phyloP scores from a whole-genome alignment of 2,329 filamentous ascomycete genomes.

The Arachnomyces sp. region DNA sequence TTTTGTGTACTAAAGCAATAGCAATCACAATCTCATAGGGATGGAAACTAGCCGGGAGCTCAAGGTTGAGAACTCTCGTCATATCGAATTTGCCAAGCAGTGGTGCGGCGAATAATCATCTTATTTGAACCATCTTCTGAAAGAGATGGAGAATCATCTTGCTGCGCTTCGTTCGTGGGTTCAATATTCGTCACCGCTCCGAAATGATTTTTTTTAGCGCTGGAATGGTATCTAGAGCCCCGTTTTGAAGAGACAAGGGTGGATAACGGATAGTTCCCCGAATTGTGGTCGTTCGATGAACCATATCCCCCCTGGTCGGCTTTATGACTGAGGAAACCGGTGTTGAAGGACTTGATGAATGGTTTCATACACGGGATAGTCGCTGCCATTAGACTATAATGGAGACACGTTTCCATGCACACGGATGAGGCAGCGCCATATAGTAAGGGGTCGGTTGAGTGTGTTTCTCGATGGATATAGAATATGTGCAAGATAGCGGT shows the following conservation, averaged over 20 bases:
- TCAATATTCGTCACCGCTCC: neutral
- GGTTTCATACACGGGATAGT: constrained; percentile 14
- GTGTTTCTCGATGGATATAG: constrained; percentile 8
- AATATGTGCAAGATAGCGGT: constrained; percentile 8
- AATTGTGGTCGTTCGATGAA: constrained; percentile 8
- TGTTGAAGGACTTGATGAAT: constrained; percentile 14
- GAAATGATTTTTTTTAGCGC: neutral
- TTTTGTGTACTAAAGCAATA: too few relatives aligned
- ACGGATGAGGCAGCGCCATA: constrained; percentile 10
- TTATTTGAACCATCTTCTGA: constrained; percentile 9
- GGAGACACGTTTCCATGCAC: constrained; percentile 10
- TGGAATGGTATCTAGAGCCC: neutral
- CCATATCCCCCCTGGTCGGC: constrained; percentile 7
- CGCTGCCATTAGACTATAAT: constrained; percentile 13
- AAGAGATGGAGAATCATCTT: constrained; percentile 2
- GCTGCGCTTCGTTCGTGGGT: constrained; percentile 1
- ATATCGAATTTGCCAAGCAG: constrained; percentile 12
- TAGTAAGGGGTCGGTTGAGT: constrained; percentile 8
- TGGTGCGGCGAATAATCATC: constrained; percentile 12
- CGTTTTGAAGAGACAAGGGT: constrained; percentile 1
- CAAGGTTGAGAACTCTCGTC: neutral
- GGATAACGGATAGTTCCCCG: too few relatives aligned
- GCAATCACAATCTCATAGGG: too few relatives aligned
- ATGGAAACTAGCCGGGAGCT: too few relatives aligned
- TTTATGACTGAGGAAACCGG: constrained; percentile 9